These are phyloP conservation scores for Fusarium odoratissimum DNA, from an alignment of 2,329 filamentous ascomycete species.

Conservation along the genomic window DNA sequence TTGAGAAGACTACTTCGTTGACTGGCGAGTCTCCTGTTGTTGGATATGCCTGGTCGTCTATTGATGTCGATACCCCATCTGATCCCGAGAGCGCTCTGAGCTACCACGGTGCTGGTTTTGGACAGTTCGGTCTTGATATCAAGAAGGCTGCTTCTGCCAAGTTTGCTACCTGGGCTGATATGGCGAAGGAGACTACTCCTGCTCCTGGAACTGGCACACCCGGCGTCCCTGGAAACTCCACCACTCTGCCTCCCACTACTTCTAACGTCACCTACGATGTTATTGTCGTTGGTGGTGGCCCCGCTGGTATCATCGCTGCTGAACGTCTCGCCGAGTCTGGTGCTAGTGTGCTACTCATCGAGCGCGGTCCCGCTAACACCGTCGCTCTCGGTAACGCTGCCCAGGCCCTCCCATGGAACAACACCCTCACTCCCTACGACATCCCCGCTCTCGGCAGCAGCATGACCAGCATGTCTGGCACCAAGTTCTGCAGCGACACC, in stretches of 20 bases:
- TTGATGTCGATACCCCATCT: conserved; percentile 49
- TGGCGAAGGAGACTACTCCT: conserved; percentile 39
- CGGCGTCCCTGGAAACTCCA: conserved; percentile 16
- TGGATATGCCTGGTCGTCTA: conserved; percentile 55
- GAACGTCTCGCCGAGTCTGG: conserved; percentile 43
- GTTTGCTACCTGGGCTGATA: conserved; percentile 42
- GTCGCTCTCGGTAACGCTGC: conserved; percentile 38
- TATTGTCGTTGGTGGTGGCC: conserved; percentile 43
- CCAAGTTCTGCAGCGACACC: conserved; percentile 44
- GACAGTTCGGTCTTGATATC: conserved; percentile 51
- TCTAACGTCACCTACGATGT: conserved; percentile 44
- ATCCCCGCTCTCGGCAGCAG: conserved; percentile 43
- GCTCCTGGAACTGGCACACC: conserved; percentile 14
- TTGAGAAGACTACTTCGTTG: conserved; percentile 49
- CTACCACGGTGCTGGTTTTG: conserved; percentile 56
- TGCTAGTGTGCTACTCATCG: conserved; percentile 42
- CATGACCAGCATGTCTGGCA: conserved; percentile 37
- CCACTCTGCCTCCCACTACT: conserved; percentile 22
- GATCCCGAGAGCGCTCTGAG: conserved; percentile 50
- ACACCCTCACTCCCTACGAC: conserved; percentile 40
- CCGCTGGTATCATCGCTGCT: conserved; percentile 43
- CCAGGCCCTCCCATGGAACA: conserved; percentile 40
- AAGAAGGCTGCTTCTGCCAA: conserved; percentile 49
- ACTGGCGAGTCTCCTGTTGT: conserved; percentile 46
- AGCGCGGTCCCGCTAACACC: conserved; percentile 44